Conservation (phyloP, 2,329 filamentous ascomycete species). For the Thermothelomyces thermophilus region DNA sequence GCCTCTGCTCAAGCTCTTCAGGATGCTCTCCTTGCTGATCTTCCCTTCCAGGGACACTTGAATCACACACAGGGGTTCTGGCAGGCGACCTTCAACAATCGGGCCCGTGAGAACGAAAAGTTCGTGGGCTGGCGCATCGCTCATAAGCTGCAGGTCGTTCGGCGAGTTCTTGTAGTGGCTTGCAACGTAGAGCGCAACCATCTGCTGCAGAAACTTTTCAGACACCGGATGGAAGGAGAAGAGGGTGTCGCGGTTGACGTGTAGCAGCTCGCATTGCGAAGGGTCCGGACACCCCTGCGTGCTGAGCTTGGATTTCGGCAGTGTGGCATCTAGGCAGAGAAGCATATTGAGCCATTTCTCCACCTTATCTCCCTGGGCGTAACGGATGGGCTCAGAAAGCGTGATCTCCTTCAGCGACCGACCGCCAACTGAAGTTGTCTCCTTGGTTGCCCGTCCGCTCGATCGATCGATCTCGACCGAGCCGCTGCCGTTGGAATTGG, state of each 20-base stretch:
- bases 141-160: constrained; percentile 97
- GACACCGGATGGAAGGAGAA: constrained; percentile 98
- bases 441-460: constrained; percentile 66
- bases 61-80: constrained; percentile 89
- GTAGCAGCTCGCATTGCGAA: constrained; percentile 81
- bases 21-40: constrained; percentile 86
- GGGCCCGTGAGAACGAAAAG: constrained; percentile 91
- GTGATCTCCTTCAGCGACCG: constrained; percentile 87
- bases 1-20: constrained; percentile 82
- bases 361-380: constrained; percentile 81
- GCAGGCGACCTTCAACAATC: constrained; percentile 67
- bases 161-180: constrained; percentile 93
- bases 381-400: constrained; percentile 88
- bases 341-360: constrained; percentile 96
- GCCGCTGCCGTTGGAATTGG: constrained; percentile 44
- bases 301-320: constrained; percentile 68
- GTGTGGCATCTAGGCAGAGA: constrained; percentile 85
- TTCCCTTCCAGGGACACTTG: constrained; percentile 92
- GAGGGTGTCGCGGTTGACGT: constrained; percentile 92
- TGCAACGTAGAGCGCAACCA: constrained; percentile 95
- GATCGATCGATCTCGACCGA: constrained; percentile 68
- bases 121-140: constrained; percentile 92
- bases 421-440: constrained; percentile 54
- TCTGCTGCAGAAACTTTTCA: constrained; percentile 94
- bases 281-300: constrained; percentile 82